Percentiles rank a stretch among this genome's conserved stretches.
These are phyloP conservation scores for Eucalyptus tenuipes DNA, from an alignment of 345 rosid species.

Conservation along the genomic window DNA sequence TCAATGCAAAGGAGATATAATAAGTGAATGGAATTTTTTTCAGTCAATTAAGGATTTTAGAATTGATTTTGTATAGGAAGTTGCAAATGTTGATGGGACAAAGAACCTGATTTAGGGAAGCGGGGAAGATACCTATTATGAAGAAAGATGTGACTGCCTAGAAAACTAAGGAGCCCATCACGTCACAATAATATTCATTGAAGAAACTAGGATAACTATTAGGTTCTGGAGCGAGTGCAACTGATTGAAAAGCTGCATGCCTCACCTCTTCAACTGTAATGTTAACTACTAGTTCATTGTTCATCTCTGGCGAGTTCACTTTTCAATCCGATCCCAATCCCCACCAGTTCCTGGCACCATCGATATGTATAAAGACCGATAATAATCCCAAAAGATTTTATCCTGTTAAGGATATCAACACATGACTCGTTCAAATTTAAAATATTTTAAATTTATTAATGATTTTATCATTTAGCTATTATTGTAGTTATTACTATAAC, in stretches of 20 bases:
- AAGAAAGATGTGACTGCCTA: neutral
- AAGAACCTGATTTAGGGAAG: neutral
- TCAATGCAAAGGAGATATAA: neutral
- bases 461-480: no score
- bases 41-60: neutral
- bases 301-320: neutral
- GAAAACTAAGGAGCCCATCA: neutral
- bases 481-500: no score
- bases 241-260: neutral
- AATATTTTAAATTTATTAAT: no score
- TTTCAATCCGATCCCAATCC: neutral
- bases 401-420: neutral
- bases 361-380: neutral
- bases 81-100: neutral
- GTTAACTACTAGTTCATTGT: neutral
- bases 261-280: neutral
- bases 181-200: neutral
- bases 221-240: neutral
- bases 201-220: neutral
- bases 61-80: neutral
- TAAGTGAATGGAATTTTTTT: no score
- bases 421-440: no score
- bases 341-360: fast-evolving
- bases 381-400: neutral
- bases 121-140: neutral